A percentile compares a stretch with the other conserved stretches of the same genome.
These are phyloP conservation scores for Melastoma malabathricum DNA, from an alignment of 345 rosid genomes.

Conservation along the genomic window DNA sequence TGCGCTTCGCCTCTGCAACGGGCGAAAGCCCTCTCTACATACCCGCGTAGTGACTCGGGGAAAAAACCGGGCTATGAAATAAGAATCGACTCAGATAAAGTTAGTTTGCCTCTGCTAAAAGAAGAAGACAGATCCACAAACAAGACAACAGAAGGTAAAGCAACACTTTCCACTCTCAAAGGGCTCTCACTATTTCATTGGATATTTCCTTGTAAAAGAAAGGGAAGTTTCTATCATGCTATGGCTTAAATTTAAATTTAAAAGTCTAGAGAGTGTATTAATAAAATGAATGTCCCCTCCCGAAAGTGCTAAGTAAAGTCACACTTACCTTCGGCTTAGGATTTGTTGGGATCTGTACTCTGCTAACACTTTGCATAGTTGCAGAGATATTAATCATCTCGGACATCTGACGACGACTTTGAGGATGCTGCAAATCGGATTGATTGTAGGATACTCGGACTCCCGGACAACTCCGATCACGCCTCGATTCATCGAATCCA, in stretches of 20 bases:
- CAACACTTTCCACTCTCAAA: no score
- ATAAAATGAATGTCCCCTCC: no score
- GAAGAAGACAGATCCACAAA: neutral
- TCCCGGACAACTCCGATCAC: no score
- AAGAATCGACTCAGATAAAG: conserved; percentile 4
- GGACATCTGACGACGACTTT: conserved; percentile 29
- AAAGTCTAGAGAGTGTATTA: no score
- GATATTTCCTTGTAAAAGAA: no score
- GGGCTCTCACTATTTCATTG: no score
- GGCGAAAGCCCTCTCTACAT: conserved; percentile 80
- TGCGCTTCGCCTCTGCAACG: conserved; percentile 72
- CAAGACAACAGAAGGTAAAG: no score
- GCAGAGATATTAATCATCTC: conserved; percentile 29
- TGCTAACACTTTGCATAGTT: conserved; percentile 61
- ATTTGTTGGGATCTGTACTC: conserved; percentile 90
- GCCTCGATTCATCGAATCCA: no score
- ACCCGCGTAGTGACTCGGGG: conserved; percentile 67
- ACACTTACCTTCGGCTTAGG: conserved; percentile 68
- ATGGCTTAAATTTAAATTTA: no score
- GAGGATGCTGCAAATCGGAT: conserved; percentile 38
- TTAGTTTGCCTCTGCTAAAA: neutral
- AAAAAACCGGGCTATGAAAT: conserved; percentile 52
- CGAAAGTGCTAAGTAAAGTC: conserved; percentile 7
- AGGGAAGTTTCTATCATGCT: no score
- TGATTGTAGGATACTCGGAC: conserved; percentile 51